These are phyloP conservation scores for Prinsepia uniflora DNA, from an alignment of 306 rosid genomes.

Conservation along the genomic window DNA sequence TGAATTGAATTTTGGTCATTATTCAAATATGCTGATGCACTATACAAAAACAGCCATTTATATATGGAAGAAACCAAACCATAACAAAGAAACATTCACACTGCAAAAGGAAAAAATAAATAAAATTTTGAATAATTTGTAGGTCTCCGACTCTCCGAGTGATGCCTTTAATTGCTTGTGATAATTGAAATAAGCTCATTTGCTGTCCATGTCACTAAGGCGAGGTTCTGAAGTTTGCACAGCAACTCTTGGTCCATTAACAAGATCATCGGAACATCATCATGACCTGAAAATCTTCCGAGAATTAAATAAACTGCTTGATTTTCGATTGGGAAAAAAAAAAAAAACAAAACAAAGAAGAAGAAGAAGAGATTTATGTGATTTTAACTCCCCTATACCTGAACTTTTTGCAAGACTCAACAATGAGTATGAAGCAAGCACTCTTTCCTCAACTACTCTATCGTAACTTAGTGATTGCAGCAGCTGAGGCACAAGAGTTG, in stretches of 20 bases:
- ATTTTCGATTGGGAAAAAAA: neutral
- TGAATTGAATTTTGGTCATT: neutral
- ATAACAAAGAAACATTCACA: constrained; percentile 5
- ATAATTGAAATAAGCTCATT: constrained; percentile 50
- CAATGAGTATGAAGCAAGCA: constrained; percentile 72
- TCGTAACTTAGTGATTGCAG: constrained; percentile 46
- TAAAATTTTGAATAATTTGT: neutral
- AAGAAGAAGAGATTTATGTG: neutral
- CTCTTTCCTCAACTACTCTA: constrained; percentile 69
- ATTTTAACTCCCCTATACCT: constrained; percentile 38
- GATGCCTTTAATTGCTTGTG: constrained; percentile 10
- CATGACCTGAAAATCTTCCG: constrained; percentile 38
- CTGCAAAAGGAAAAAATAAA: neutral
- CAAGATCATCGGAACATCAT: constrained; percentile 26
- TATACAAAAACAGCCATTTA: neutral
- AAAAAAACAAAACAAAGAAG: neutral
- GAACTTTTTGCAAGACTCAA: constrained; percentile 46
- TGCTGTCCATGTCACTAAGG: constrained; percentile 86
- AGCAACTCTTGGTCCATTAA: constrained; percentile 41
- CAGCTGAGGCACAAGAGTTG: constrained; percentile 51
- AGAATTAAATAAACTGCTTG: neutral
- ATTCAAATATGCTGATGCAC: neutral
- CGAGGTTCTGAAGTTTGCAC: constrained; percentile 56
- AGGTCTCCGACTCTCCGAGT: constrained; percentile 3
- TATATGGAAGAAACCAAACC: neutral